Percentiles rank a stretch among this genome's conserved stretches.
These are phyloP conservation scores for Pachyrhizus erosus DNA, from an alignment of 306 rosid species.

Conservation along the genomic window DNA sequence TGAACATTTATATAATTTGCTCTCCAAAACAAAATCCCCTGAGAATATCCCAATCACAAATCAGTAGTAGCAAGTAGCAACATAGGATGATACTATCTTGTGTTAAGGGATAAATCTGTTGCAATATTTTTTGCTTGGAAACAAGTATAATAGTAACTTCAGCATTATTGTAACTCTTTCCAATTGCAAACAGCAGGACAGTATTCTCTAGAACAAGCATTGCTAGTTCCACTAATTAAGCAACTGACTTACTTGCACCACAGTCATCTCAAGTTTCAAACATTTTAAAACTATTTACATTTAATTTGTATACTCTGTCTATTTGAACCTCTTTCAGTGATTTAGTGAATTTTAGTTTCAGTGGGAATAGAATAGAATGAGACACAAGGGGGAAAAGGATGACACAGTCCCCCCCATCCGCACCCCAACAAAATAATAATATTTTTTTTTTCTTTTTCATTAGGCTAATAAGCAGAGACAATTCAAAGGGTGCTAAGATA, in stretches of 20 bases:
- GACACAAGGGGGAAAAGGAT: not conserved
- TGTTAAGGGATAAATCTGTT: not conserved
- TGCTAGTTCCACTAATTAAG: not conserved
- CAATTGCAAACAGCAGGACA: constrained; percentile 2
- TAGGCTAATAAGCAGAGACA: constrained; percentile 3
- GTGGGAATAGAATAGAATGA: not conserved
- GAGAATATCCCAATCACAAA: not conserved
- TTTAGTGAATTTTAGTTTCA: not conserved
- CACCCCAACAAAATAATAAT: not conserved
- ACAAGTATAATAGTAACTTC: not conserved
- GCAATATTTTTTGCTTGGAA: constrained; percentile 1
- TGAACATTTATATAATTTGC: not conserved
- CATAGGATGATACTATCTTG: not conserved
- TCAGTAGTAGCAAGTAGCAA: constrained; percentile 11
- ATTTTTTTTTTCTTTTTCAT: not conserved
- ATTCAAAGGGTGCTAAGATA: constrained; percentile 10
- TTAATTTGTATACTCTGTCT: not conserved
- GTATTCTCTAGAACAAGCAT: not conserved
- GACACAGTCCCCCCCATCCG: not conserved
- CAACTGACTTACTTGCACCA: not conserved
- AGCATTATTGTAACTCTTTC: constrained; percentile 24
- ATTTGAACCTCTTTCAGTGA: not conserved
- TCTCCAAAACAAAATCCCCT: constrained; percentile 1
- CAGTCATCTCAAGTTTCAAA: constrained; percentile 2
- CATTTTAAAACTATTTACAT: not conserved